Evolutionary conservation across 768 basidiomycete species (phyloP).

Genomic region (Serpula lacrymans): DNA sequence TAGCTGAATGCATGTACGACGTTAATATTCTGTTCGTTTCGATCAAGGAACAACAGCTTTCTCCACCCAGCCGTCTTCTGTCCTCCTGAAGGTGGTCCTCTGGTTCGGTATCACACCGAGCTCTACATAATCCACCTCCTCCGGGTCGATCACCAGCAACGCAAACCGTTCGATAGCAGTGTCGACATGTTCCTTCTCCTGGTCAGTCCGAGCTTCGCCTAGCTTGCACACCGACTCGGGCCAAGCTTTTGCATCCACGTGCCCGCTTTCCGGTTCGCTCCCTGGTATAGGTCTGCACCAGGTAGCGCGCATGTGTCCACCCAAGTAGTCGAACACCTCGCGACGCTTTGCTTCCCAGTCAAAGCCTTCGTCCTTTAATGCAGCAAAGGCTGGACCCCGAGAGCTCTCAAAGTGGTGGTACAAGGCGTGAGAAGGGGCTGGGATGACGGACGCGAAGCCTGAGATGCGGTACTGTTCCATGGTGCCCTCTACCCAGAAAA

Average conservation of each 20-base stretch:
- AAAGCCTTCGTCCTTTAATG: slow-evolving; percentile 38
- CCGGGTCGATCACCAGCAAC: slow-evolving; percentile 67
- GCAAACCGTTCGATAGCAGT: slow-evolving; percentile 65
- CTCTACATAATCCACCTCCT: slow-evolving; percentile 66
- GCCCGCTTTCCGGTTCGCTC: slow-evolving; percentile 42
- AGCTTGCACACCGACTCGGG: slow-evolving; percentile 51
- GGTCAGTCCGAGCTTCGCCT: slow-evolving; percentile 40
- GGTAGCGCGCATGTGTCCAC: slow-evolving; percentile 59
- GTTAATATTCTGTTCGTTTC: too few relatives aligned
- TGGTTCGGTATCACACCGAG: slow-evolving; percentile 54
- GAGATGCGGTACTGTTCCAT: slow-evolving; percentile 73
- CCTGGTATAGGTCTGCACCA: slow-evolving; percentile 75
- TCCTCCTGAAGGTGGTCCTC: slow-evolving; percentile 52
- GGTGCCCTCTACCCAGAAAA: slow-evolving; percentile 70
- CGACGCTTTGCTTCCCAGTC: slow-evolving; percentile 68
- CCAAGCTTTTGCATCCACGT: slow-evolving; percentile 62
- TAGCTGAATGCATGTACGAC: too few relatives aligned
- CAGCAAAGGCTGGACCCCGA: slow-evolving; percentile 20
- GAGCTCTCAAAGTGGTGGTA: slow-evolving; percentile 30
- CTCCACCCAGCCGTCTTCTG: slow-evolving; percentile 51
- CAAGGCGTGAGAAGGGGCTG: slow-evolving; percentile 39
- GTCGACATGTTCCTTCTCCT: slow-evolving; percentile 45
- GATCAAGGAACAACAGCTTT: slow-evolving; percentile 66
- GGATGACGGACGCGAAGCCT: slow-evolving; percentile 55
- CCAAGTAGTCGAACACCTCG: slow-evolving; percentile 59